Conservation (phyloP, 208 protist species). For the Trypanosoma scelopori region DNA sequence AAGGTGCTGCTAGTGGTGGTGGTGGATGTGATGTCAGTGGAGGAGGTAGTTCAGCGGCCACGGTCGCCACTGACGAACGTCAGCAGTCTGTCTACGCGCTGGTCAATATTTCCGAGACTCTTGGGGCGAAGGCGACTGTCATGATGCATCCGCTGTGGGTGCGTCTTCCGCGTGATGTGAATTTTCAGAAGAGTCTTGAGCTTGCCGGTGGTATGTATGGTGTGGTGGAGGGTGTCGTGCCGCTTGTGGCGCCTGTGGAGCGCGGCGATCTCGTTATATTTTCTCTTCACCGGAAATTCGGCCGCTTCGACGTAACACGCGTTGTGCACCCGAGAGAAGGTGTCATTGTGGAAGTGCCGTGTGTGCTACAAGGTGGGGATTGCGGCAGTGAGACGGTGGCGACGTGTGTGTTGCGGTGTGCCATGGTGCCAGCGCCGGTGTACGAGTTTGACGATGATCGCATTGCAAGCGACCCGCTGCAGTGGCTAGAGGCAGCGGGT, state of each 20-base stretch:
- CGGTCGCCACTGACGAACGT: slow-evolving; percentile 28
- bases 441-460: slow-evolving; percentile 13
- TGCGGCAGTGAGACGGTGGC: neutral
- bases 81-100: slow-evolving; percentile 8
- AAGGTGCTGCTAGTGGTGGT: neutral
- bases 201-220: slow-evolving; percentile 41
- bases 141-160: slow-evolving; percentile 40
- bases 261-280: slow-evolving; percentile 58
- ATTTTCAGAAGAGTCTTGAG: slow-evolving; percentile 32
- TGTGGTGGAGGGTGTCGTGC: slow-evolving; percentile 42
- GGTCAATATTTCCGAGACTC: slow-evolving; percentile 13
- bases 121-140: neutral
- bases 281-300: slow-evolving; percentile 1
- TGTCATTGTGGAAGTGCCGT: slow-evolving; percentile 30
- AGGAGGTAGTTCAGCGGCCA: slow-evolving; percentile 10
- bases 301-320: slow-evolving; percentile 25
- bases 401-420: slow-evolving; percentile 10
- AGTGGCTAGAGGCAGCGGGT: slow-evolving; percentile 13
- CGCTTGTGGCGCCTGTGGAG: slow-evolving; percentile 41
- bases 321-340: slow-evolving; percentile 19
- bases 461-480: neutral
- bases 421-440: slow-evolving; percentile 18
- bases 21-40: slow-evolving; percentile 8
- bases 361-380: slow-evolving; percentile 13
- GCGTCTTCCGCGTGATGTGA: slow-evolving; percentile 33